Percentiles rank a stretch among this genome's conserved stretches.
phyloP scores from a whole-genome alignment of 768 basidiomycete genomes.

The Filobasidium floriforme region DNA sequence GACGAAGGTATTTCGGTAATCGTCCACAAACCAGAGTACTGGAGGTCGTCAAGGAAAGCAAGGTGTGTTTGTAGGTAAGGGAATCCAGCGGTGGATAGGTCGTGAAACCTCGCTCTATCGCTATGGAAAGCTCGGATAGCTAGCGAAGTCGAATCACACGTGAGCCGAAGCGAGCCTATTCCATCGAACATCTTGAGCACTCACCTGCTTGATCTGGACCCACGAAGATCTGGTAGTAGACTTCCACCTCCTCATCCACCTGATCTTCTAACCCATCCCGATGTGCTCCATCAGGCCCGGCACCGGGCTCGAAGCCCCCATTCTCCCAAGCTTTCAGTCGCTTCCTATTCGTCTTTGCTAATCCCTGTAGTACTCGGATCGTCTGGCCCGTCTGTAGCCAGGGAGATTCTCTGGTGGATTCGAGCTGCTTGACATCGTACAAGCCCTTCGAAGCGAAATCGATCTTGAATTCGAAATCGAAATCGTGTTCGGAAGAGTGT shows the following conservation, averaged over 20 bases:
- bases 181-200: no score
- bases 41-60: slow-evolving; percentile 2
- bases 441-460: slow-evolving; percentile 20
- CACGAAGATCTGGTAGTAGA: slow-evolving; percentile 2
- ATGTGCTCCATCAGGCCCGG: background rate
- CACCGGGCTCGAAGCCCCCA: background rate
- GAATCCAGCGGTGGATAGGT: background rate
- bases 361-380: background rate
- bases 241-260: background rate
- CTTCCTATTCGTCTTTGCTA: background rate
- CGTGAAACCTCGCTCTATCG: background rate
- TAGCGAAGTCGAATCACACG: background rate
- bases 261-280: background rate
- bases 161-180: no score
- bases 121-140: background rate
- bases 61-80: slow-evolving; percentile 1
- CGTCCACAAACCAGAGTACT: slow-evolving; percentile 8
- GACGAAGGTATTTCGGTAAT: background rate
- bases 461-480: slow-evolving; percentile 2
- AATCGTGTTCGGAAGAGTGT: background rate
- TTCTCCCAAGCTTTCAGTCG: background rate
- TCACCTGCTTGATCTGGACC: slow-evolving; percentile 2
- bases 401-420: background rate
- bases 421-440: background rate
- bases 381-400: background rate